Evolutionary conservation across 2,329 filamentous ascomycete genomes (phyloP), one percentile per base, ranked within the genome.

Genomic region (Hypomyces rosellus): DNA sequence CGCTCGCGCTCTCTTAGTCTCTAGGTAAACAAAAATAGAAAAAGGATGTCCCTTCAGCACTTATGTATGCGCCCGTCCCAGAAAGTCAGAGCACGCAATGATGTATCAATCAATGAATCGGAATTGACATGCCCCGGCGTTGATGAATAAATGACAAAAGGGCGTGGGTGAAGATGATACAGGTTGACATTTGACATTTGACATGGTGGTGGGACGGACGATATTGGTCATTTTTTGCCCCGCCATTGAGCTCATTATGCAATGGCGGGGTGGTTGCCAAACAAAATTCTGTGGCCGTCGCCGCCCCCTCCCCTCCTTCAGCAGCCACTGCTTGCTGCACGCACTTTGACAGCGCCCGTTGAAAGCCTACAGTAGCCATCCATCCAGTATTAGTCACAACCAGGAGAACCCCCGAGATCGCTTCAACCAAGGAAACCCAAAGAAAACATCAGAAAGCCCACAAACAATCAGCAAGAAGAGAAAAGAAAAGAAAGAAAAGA

Each of bases 221-320:
- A 25, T 18, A 44, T n/a, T 45, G n/a, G 41, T n/a, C 49, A 38
- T n/a, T 51, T 45, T 45, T 20, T 51, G 49, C 49, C 49, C 49
- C 49, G 49, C 49, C 42, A 51, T 48, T 43, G 45, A 30, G 25
- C 25, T 30, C 45, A 44, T 14, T 37, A 43, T 43, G 49, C 18
- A 20, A 48, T 51, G 49, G 49, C 49, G 49, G 49, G 49, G 49
- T 48, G 49, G 25, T 30, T 30, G 20, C 20, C 20, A 20, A 20
- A 20, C 20, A 20, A 20, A 20, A 20, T 20, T 20, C 20, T 5
- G 20, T 20, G 20, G 20, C 5, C n/a, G n/a, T n/a, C 7, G 22
- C 22, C 25, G 6, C 9, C 25, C 25, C 25, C 6, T 30, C 25
- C 25, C 9, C 25, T 11, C 25, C 25, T 30, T 30, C 20, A 20